Conservation (phyloP, 305 asterid genomes). For the Fraxinus paxiana region DNA sequence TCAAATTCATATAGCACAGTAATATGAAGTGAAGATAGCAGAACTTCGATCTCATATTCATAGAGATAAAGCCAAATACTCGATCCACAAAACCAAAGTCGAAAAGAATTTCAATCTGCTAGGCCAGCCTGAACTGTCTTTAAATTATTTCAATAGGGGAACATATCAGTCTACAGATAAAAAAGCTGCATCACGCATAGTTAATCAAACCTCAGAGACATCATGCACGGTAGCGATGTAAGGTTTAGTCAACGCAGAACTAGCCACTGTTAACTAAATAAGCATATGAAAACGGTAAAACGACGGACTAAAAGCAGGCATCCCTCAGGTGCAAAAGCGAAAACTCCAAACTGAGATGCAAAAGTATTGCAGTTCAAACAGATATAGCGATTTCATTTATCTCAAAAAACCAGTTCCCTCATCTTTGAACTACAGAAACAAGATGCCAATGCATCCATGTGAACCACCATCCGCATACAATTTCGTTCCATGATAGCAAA, state of each 20-base stretch:
- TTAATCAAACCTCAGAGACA: not conserved
- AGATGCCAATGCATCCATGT: not conserved
- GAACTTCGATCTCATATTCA: not conserved
- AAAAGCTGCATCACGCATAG: not conserved
- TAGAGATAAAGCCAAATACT: not conserved
- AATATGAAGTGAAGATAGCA: not conserved
- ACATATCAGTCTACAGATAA: not conserved
- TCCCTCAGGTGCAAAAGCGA: not conserved
- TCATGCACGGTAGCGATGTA: not conserved
- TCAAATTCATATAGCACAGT: not conserved
- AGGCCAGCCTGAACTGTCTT: not conserved
- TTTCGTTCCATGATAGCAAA: slow-evolving; percentile 2
- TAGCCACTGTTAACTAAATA: not conserved
- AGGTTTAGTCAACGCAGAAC: not conserved
- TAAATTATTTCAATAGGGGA: not conserved
- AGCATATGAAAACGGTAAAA: not conserved
- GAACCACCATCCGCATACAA: slow-evolving; percentile 5
- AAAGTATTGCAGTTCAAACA: not conserved
- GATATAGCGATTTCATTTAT: not conserved
- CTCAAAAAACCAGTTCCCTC: not conserved
- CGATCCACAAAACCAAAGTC: not conserved
- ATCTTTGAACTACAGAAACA: not conserved
- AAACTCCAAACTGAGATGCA: not conserved
- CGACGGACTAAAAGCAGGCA: not conserved
- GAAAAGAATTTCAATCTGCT: not conserved